phyloP scores from a whole-genome alignment of 129 eudicot genomes.

The Tagetes patula region DNA sequence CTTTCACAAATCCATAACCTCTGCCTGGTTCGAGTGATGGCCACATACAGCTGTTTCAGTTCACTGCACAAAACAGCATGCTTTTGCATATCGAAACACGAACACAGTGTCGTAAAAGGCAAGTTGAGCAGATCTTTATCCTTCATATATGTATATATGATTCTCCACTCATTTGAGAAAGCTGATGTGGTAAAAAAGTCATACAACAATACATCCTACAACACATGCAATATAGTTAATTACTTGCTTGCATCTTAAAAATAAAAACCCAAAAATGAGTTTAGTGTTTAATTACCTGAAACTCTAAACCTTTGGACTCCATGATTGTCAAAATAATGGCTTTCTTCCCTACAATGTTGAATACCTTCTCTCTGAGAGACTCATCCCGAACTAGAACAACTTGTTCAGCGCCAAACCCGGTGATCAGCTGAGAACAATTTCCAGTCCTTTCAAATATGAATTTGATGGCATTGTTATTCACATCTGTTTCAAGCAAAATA shows the following conservation, averaged over 20 bases:
- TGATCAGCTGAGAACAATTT: slow-evolving; percentile 29
- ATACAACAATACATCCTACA: slow-evolving; percentile 73
- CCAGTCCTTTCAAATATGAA: slow-evolving; percentile 54
- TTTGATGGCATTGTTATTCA: slow-evolving; percentile 44
- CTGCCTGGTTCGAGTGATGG: slow-evolving; percentile 82
- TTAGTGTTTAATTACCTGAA: slow-evolving; percentile 47
- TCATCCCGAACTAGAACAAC: slow-evolving; percentile 75
- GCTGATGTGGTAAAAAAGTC: slow-evolving; percentile 75
- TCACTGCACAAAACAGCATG: slow-evolving; percentile 67
- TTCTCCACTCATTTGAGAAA: slow-evolving; percentile 59
- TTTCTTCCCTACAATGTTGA: slow-evolving; percentile 41
- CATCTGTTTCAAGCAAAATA: slow-evolving; percentile 52
- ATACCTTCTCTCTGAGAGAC: slow-evolving; percentile 42
- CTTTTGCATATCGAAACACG: slow-evolving; percentile 46
- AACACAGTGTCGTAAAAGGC: slow-evolving; percentile 10
- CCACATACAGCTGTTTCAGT: slow-evolving; percentile 73
- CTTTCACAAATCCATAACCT: slow-evolving; percentile 77
- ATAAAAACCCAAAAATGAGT: background rate
- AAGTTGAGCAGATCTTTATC: slow-evolving; percentile 33
- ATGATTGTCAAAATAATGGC: slow-evolving; percentile 72
- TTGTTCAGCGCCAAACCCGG: slow-evolving; percentile 79
- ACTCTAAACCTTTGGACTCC: slow-evolving; percentile 83
- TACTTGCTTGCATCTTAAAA: background rate
- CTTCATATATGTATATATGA: slow-evolving; percentile 60
- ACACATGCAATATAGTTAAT: slow-evolving; percentile 18